Percentiles rank a stretch among this genome's conserved stretches.
These are phyloP conservation scores for Clausena lansium DNA, from an alignment of 345 rosid genomes.

Conservation along the genomic window DNA sequence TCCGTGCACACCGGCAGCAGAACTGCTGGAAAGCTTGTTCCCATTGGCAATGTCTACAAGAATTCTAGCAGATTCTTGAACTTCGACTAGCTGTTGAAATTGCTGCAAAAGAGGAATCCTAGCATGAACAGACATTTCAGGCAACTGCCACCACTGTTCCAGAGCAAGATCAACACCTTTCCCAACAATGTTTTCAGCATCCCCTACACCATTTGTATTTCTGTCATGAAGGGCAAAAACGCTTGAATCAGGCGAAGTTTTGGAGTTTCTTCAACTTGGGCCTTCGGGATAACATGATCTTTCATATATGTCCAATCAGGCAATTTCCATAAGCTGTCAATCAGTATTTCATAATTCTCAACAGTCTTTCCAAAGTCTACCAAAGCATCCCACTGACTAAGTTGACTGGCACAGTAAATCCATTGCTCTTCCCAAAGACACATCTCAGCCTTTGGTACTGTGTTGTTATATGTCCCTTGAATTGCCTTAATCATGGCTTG, in stretches of 20 bases:
- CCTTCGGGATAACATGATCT: conserved; percentile 96
- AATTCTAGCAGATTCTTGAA: conserved; percentile 93
- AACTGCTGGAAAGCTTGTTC: conserved; percentile 61
- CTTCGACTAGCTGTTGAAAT: conserved; percentile 97
- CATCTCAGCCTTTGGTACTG: conserved; percentile 99
- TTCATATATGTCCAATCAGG: conserved; percentile 96
- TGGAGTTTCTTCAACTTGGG: conserved; percentile 99
- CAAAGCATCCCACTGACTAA: conserved; percentile 98
- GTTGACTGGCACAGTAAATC: conserved; percentile 91
- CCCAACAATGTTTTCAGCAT: conserved; percentile 85
- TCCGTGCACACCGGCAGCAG: conserved; percentile 68
- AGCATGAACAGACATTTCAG: conserved; percentile 96
- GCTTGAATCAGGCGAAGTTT: conserved; percentile 92
- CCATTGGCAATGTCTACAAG: conserved; percentile 89
- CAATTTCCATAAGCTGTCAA: conserved; percentile 91
- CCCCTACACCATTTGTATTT: conserved; percentile 74
- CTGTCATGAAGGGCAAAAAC: conserved; percentile 90
- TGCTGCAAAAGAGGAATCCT: conserved; percentile 95
- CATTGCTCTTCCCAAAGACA: conserved; percentile 99
- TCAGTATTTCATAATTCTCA: conserved; percentile 93
- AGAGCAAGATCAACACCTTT: conserved; percentile 97
- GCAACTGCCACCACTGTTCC: conserved; percentile 99
- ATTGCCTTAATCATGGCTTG: conserved; percentile 99
- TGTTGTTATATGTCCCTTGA: conserved; percentile 94
- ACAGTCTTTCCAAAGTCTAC: conserved; percentile 90